phyloP scores from a whole-genome alignment of 495 filamentous ascomycete genomes.

The Rhypophila decipiens region DNA sequence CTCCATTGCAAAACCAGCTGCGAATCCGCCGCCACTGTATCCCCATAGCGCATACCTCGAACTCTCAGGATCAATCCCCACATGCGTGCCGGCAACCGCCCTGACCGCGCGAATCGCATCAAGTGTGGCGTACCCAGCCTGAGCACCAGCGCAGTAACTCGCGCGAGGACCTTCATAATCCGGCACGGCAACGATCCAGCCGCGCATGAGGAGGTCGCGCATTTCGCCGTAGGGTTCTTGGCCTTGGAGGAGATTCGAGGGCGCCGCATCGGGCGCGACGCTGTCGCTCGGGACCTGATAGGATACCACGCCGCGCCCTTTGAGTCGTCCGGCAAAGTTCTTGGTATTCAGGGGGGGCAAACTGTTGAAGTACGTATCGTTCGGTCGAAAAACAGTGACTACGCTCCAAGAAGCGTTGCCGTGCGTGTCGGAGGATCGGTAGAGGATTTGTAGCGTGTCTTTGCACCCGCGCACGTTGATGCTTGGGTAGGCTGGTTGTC shows the following conservation, averaged over 20 bases:
- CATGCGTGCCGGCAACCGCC: constrained; percentile 6
- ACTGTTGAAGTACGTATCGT: constrained; percentile 4
- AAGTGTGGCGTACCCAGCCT: constrained; percentile 40
- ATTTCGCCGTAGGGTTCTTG: constrained; percentile 22
- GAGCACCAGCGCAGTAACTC: constrained; percentile 33
- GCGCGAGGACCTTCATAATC: constrained; percentile 42
- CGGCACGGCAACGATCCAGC: constrained; percentile 41
- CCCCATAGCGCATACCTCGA: constrained; percentile 38
- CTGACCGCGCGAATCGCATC: constrained; percentile 39
- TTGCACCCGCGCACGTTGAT: constrained; percentile 25
- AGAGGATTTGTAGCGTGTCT: constrained; percentile 43
- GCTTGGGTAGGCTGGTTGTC: constrained; percentile 33
- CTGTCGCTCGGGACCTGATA: constrained; percentile 42
- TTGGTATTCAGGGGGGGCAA: too few relatives aligned
- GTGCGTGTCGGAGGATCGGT: constrained; percentile 40
- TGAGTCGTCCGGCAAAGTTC: too few relatives aligned
- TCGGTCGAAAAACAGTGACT: constrained; percentile 35
- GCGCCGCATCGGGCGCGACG: constrained; percentile 25
- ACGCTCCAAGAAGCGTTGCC: constrained; percentile 42
- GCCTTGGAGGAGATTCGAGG: constrained; percentile 13
- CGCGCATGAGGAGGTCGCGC: constrained; percentile 24
- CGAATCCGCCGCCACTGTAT: constrained; percentile 51
- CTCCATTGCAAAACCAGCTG: constrained; percentile 48
- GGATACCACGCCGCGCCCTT: constrained; percentile 30
- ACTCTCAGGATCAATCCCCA: constrained; percentile 9